Evolutionary conservation across 2,329 filamentous ascomycete genomes (phyloP).

Genomic region (Neonectria coccinea): DNA sequence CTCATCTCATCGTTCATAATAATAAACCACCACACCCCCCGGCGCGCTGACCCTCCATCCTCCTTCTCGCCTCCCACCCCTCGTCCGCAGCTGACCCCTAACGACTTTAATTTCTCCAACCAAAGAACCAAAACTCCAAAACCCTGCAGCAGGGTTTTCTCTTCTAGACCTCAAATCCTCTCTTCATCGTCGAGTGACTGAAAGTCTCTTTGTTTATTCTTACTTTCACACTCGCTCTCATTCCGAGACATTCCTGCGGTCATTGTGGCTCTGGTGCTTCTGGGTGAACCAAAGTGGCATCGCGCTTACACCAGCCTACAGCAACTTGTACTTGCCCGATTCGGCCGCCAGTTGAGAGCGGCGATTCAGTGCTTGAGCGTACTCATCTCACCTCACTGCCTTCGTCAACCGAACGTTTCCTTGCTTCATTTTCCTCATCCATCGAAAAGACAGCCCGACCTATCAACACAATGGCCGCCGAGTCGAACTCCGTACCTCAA

Average conservation of each 20-base stretch:
- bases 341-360: slow-evolving; percentile 32
- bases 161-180: not conserved
- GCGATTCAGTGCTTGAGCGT: not conserved
- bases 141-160: not conserved
- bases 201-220: slow-evolving; percentile 14
- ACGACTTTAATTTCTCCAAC: slow-evolving; percentile 38
- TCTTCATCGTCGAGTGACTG: slow-evolving; percentile 22
- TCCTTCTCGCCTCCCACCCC: slow-evolving; percentile 3
- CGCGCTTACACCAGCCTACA: slow-evolving; percentile 41
- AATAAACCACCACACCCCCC: slow-evolving; percentile 36
- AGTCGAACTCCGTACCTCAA: slow-evolving; percentile 33
- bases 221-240: not conserved
- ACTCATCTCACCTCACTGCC: slow-evolving; percentile 19
- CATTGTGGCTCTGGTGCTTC: slow-evolving; percentile 35
- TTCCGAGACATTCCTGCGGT: slow-evolving; percentile 24
- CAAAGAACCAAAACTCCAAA: slow-evolving; percentile 1
- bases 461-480: slow-evolving; percentile 21
- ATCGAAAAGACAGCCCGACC: slow-evolving; percentile 12
- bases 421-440: slow-evolving; percentile 7
- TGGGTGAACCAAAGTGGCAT: slow-evolving; percentile 40
- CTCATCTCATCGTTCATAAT: slow-evolving; percentile 37
- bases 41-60: slow-evolving; percentile 18
- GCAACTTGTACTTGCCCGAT: slow-evolving; percentile 39
- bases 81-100: slow-evolving; percentile 11
- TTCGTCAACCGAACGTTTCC: slow-evolving; percentile 1